Evolutionary conservation across 2,329 filamentous ascomycete genomes (phyloP).

Genomic region (Coccinonectria pachysandricola): DNA sequence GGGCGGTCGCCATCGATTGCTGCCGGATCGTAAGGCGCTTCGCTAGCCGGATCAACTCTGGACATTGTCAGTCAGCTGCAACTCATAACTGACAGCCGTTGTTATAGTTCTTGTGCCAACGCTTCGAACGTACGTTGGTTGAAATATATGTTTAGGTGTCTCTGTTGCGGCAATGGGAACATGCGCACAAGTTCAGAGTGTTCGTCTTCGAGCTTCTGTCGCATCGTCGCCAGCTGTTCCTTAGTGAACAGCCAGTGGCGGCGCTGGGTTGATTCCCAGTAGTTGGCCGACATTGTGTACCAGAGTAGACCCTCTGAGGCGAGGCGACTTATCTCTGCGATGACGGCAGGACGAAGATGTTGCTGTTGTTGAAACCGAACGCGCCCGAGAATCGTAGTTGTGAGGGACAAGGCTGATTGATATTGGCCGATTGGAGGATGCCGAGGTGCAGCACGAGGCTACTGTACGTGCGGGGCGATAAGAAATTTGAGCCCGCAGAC

Average conservation of each 20-base stretch:
- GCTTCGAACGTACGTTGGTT: slow-evolving; percentile 81
- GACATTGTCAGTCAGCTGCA: slow-evolving; percentile 3
- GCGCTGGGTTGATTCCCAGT: slow-evolving; percentile 90
- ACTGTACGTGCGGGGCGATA: too few relatives aligned
- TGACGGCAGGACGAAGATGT: too few relatives aligned
- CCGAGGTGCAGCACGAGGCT: too few relatives aligned
- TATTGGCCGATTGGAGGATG: too few relatives aligned
- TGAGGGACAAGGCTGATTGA: too few relatives aligned
- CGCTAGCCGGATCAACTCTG: slow-evolving; percentile 72
- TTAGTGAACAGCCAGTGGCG: slow-evolving; percentile 86
- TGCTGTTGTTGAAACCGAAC: too few relatives aligned
- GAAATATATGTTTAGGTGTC: slow-evolving; percentile 84
- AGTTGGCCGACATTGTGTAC: slow-evolving; percentile 75
- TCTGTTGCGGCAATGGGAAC: slow-evolving; percentile 71
- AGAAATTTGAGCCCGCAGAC: too few relatives aligned
- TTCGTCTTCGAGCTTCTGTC: slow-evolving; percentile 66
- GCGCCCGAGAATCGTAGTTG: too few relatives aligned
- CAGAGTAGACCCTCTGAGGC: slow-evolving; percentile 4
- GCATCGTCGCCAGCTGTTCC: slow-evolving; percentile 64
- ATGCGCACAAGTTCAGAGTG: slow-evolving; percentile 65
- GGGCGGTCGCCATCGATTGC: slow-evolving; percentile 86
- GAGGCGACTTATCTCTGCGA: too few relatives aligned
- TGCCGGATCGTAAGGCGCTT: slow-evolving; percentile 79
- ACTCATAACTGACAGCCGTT: too few relatives aligned
- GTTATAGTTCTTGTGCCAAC: too few relatives aligned